phyloP scores from a whole-genome alignment of 1,139 yeast genomes.

The Suhomyces yuchorum region DNA sequence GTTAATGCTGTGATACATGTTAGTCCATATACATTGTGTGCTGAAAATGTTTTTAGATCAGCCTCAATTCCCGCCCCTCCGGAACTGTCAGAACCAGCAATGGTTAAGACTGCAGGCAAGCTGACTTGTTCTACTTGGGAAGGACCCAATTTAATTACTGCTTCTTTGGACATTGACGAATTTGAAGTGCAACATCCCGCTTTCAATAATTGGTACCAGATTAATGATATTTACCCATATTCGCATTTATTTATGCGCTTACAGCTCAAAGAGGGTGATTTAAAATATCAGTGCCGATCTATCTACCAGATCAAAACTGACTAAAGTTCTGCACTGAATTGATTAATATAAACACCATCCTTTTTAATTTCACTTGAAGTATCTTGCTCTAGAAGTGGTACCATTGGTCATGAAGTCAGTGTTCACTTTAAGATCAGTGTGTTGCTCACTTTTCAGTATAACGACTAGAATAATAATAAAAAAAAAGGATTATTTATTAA shows the following conservation, averaged over 20 bases:
- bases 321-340: too few relatives aligned
- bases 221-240: not conserved
- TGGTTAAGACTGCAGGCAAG: slow-evolving; percentile 54
- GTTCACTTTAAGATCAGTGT: too few relatives aligned
- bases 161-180: slow-evolving; percentile 2
- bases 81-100: slow-evolving; percentile 86
- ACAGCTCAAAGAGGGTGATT: not conserved
- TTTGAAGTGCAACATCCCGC: not conserved
- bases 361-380: too few relatives aligned
- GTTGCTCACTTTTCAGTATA: too few relatives aligned
- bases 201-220: not conserved
- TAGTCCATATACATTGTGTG: slow-evolving; percentile 77
- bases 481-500: too few relatives aligned
- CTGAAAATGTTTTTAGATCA: slow-evolving; percentile 79
- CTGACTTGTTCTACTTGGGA: slow-evolving; percentile 15
- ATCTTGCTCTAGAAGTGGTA: too few relatives aligned
- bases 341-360: too few relatives aligned
- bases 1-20: slow-evolving; percentile 83
- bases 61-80: slow-evolving; percentile 98
- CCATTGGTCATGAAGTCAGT: too few relatives aligned
- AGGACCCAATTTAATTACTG: not conserved
- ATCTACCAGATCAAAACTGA: too few relatives aligned
- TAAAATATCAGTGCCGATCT: too few relatives aligned
- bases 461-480: too few relatives aligned
- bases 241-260: slow-evolving; percentile 1